A percentile compares a stretch with the other conserved stretches of the same genome.
Evolutionary conservation across 1,284 basidiomycete genomes (phyloP).

Genomic region (Ganoderma sp.): DNA sequence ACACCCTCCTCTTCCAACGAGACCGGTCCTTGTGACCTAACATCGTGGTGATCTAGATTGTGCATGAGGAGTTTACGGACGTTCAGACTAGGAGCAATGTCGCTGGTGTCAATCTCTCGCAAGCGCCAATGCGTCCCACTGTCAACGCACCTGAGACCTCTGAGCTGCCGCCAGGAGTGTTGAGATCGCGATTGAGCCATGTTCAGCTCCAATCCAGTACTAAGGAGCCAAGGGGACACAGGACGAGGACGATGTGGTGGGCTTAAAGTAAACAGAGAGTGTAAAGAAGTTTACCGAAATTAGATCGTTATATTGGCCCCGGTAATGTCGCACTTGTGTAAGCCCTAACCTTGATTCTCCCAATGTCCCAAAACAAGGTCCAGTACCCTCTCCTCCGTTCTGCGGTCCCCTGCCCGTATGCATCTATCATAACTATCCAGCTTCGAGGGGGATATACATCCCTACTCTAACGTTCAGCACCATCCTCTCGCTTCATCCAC

Average conservation of each 20-base stretch:
- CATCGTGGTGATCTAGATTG: constrained; percentile 59
- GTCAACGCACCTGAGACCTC: constrained; percentile 65
- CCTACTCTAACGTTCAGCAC: background rate
- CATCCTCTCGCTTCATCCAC: background rate
- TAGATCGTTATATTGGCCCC: too few relatives aligned
- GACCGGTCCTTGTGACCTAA: constrained; percentile 46
- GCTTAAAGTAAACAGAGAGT: too few relatives aligned
- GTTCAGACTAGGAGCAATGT: constrained; percentile 74
- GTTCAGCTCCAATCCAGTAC: background rate
- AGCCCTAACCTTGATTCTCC: too few relatives aligned
- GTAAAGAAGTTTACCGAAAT: too few relatives aligned
- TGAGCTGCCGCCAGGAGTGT: constrained; percentile 77
- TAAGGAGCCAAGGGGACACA: background rate
- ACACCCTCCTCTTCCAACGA: constrained; percentile 60
- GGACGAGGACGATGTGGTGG: too few relatives aligned
- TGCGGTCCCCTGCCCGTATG: background rate
- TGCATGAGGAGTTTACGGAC: constrained; percentile 91
- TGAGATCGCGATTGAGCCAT: constrained; percentile 63
- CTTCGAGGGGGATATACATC: background rate
- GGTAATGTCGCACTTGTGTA: too few relatives aligned
- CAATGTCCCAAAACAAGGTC: too few relatives aligned
- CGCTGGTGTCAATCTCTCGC: constrained; percentile 66
- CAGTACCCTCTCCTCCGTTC: too few relatives aligned
- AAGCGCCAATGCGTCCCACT: constrained; percentile 66
- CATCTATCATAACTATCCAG: background rate